Base-by-base conservation (phyloP, 2,329 filamentous ascomycete species). In the Trichoderma lentiforme region DNA sequence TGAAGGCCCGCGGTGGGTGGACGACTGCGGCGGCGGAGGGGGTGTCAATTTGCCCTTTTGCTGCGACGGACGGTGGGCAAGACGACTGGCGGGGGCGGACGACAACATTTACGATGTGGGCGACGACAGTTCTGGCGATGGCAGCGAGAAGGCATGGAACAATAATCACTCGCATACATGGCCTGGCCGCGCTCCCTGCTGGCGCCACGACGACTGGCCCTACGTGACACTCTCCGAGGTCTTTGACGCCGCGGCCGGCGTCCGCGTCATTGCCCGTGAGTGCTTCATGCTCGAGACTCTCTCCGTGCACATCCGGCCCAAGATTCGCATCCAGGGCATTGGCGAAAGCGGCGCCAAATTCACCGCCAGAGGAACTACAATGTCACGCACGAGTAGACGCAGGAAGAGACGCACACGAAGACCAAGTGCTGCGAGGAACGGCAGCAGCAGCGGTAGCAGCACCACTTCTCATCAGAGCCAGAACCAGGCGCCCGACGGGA, bases 171-270 rank as follows among this genome's bases (percentile, higher is more conserved):
- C 65, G 8, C 73, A 71, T 30, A 58, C 68, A 6, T 76, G 73
- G 75, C 73, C 75, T 3, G 75, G 75, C 6, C 71, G 71, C 4
- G 71, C 74, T 1, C 85, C 86, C 3, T 88, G 86, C 78, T 88
- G 86, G 86, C 83, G 86, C 21, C 86, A 88, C 77, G 83, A 87
- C 75, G 83, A 85, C 72, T 87, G 86, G 68, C 86, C 86, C 0
- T 86, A 84, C 75, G 77, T 87, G 11, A 87, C 84, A 2, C 80
- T 87, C 15, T 78, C 81, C 43, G 82, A 86, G 71, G 82, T 82
- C 65, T 80, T 83, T 18, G 86, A 88, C 73, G 75, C 76, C 3
- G 74, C 74, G 0, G 85, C 86, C 0, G 85, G 85, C 0, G 82
- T 87, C 21, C 77, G 82, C 18, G 78, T 86, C 74, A 81, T 81